Base-by-base conservation (phyloP, 2,329 filamentous ascomycete genomes). In the Mollisia scopiformis region DNA sequence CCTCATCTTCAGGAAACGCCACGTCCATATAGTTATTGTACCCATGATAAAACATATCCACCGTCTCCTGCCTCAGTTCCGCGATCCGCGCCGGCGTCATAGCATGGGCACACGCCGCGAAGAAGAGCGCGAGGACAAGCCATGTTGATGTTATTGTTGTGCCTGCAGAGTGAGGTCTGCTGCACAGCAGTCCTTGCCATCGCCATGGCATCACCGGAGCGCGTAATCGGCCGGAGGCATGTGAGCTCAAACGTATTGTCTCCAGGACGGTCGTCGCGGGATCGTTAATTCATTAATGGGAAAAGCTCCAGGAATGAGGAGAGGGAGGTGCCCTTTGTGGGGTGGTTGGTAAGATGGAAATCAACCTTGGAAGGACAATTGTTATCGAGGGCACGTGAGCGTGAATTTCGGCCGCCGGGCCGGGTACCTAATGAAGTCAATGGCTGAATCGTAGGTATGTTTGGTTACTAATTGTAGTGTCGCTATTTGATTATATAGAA, bases 1-100 rank as follows among this genome's bases (percentile, higher is more conserved):
- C 86, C 84, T 95, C 95, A 73, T 99, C 95, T 76, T 98, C 95
- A 13, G 95, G 95, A 72, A 97, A 99, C 60, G 93, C 95, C 76
- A 96, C 83, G 66, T 85, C 79, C 88, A 97, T 95, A 80, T 99
- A 99, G 76, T 94, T 96, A 77, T 93, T 88, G 79, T 88, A 98
- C 62, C 95, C 95, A 81, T 99, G 95, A 76, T 96, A 97, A 80
- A 98, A 98, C 84, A 98, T 92, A 68, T 91, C 83, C 60, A 87
- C 84, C 11, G 86, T 87, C 60, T 87, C 82, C 66, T 79, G 80
- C 56, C 86, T 82, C 69, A 89, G 75, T 68, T 82, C 77, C 52
- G 80, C 79, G 61, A 88, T 78, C 68, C 79, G 80, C 61, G 78
- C 79, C n/a, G 81, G 76, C 41, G 80, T 80, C 85, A 89, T 88